These are phyloP conservation scores for Tilletia indica DNA, from an alignment of 1,284 basidiomycete species.

Conservation along the genomic window DNA sequence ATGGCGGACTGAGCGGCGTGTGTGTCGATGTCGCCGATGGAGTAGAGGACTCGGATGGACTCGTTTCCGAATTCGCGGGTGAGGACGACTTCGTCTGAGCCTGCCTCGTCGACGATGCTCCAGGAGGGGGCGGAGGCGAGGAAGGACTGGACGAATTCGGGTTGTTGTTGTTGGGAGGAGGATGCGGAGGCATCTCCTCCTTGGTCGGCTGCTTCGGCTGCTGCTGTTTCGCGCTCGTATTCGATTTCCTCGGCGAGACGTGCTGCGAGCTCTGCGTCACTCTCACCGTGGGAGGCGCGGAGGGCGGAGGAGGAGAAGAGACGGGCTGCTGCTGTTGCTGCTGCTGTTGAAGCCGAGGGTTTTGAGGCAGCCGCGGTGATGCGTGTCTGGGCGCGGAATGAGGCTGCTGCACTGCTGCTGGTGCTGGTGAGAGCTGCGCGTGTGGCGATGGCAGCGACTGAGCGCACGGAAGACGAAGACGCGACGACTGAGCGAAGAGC, in stretches of 20 bases:
- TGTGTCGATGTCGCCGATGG: slow-evolving; percentile 51
- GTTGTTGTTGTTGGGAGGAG: slow-evolving; percentile 54
- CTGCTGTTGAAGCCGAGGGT: background rate
- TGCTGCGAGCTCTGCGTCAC: slow-evolving; percentile 70
- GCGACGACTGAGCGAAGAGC: too few species aligned
- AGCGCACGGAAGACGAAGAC: too few species aligned
- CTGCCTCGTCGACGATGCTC: slow-evolving; percentile 71
- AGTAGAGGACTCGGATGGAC: slow-evolving; percentile 57
- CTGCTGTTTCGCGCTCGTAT: slow-evolving; percentile 70
- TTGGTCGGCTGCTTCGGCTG: slow-evolving; percentile 25
- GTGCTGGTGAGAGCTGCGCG: too few species aligned
- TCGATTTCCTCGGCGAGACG: slow-evolving; percentile 79
- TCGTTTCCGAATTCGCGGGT: slow-evolving; percentile 86
- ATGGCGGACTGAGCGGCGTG: slow-evolving; percentile 27
- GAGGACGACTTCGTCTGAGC: slow-evolving; percentile 79
- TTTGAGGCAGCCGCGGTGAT: background rate
- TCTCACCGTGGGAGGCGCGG: slow-evolving; percentile 58
- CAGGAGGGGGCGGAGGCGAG: slow-evolving; percentile 69
- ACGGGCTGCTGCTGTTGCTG: background rate
- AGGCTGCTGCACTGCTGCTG: too few species aligned
- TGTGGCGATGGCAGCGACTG: too few species aligned
- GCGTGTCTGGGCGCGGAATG: background rate
- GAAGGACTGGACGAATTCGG: slow-evolving; percentile 78
- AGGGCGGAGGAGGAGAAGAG: slow-evolving; percentile 23
- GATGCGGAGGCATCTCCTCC: slow-evolving; percentile 15